phyloP scores from a whole-genome alignment of 139 green algal species.

The Picochlorum costavermella region DNA sequence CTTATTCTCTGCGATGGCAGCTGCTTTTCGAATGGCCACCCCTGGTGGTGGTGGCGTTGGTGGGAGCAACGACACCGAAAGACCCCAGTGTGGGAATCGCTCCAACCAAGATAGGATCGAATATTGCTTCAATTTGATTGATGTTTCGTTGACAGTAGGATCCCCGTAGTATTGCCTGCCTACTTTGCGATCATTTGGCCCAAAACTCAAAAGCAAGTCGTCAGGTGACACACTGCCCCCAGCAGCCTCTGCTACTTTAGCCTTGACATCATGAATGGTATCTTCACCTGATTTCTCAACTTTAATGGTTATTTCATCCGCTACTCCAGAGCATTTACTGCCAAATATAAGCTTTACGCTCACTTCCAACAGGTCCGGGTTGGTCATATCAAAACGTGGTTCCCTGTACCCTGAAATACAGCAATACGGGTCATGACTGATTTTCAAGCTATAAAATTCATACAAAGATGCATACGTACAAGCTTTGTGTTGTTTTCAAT shows the following conservation, averaged over 20 bases:
- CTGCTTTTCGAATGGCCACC: constrained; percentile 24
- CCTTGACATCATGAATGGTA: constrained; percentile 22
- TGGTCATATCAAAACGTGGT: not conserved
- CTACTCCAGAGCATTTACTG: not conserved
- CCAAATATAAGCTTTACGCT: constrained; percentile 20
- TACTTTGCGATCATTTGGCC: constrained; percentile 29
- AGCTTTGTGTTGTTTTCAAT: no score
- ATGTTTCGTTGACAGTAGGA: constrained; percentile 33
- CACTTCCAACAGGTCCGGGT: not conserved
- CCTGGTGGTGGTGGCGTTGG: constrained; percentile 24
- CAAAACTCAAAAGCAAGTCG: constrained; percentile 33
- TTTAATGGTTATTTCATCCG: not conserved
- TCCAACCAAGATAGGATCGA: constrained; percentile 32
- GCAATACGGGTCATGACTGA: no score
- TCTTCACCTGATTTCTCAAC: constrained; percentile 9
- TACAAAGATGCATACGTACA: no score
- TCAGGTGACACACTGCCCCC: constrained; percentile 23
- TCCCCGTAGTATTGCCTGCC: constrained; percentile 31
- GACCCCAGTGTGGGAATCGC: constrained; percentile 33
- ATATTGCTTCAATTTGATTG: constrained; percentile 23
- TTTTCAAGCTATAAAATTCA: no score
- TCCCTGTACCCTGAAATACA: no score
- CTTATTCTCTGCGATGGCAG: constrained; percentile 34
- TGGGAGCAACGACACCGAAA: constrained; percentile 23
- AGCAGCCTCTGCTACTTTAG: constrained; percentile 21